Conservation (phyloP, 2,329 filamentous ascomycete species). For the Trichophaea hybrida region DNA sequence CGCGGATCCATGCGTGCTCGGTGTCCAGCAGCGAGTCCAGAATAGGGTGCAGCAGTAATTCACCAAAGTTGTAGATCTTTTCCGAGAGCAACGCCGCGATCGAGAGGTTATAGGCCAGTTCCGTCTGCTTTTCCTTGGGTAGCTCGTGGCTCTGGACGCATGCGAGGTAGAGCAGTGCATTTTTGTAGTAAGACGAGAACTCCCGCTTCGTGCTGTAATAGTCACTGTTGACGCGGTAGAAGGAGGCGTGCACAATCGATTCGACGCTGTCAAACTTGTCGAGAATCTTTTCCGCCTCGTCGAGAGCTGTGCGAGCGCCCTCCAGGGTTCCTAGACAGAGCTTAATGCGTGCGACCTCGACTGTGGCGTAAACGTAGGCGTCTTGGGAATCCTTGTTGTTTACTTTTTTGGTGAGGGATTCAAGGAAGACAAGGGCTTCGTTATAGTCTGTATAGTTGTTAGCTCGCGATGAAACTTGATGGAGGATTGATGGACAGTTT, state of each 20-base stretch:
- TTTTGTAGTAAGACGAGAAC: slow-evolving; percentile 94
- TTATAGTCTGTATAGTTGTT: slow-evolving; percentile 51
- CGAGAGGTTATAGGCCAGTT: slow-evolving; percentile 79
- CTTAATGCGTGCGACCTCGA: slow-evolving; percentile 78
- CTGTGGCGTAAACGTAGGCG: slow-evolving; percentile 84
- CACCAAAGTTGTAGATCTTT: slow-evolving; percentile 97
- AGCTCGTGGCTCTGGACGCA: slow-evolving; percentile 77
- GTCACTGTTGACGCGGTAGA: slow-evolving; percentile 87
- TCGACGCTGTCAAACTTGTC: slow-evolving; percentile 91
- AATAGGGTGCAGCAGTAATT: slow-evolving; percentile 94
- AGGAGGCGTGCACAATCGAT: slow-evolving; percentile 85
- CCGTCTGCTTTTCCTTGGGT: slow-evolving; percentile 57
- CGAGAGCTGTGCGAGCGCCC: slow-evolving; percentile 73
- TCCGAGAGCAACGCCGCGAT: slow-evolving; percentile 86
- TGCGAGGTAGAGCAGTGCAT: slow-evolving; percentile 90
- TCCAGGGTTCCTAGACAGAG: slow-evolving; percentile 60
- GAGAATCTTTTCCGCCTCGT: slow-evolving; percentile 72
- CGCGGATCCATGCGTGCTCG: slow-evolving; percentile 72
- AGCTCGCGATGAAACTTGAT: slow-evolving; percentile 19
- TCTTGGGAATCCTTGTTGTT: slow-evolving; percentile 88
- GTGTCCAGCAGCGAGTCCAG: slow-evolving; percentile 67
- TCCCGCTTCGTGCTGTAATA: slow-evolving; percentile 89
- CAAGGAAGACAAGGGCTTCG: slow-evolving; percentile 73
- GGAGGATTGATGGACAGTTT: not conserved
- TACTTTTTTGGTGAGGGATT: slow-evolving; percentile 70